Evolutionary conservation across 495 filamentous ascomycete genomes (phyloP).

Genomic region (Xylona heveae): DNA sequence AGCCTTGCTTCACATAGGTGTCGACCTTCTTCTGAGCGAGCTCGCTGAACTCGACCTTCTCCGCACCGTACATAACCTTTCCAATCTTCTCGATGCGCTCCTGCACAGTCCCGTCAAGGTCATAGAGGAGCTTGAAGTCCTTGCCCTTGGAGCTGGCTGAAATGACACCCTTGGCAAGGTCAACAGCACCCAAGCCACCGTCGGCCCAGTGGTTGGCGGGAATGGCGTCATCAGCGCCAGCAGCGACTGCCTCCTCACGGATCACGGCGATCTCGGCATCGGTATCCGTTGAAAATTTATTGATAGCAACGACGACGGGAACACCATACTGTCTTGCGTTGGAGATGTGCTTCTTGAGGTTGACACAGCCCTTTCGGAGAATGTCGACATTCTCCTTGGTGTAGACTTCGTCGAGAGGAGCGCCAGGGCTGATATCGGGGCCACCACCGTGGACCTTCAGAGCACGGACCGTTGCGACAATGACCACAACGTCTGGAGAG

Average conservation of each 20-base stretch:
- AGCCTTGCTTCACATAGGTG: constrained; percentile 80
- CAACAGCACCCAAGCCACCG: constrained; percentile 76
- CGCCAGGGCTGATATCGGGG: constrained; percentile 74
- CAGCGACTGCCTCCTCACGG: constrained; percentile 74
- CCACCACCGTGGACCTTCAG: constrained; percentile 94
- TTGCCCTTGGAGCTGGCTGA: constrained; percentile 65
- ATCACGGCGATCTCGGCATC: constrained; percentile 78
- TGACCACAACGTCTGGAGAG: constrained; percentile 76
- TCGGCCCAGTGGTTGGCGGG: constrained; percentile 94
- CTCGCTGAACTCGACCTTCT: constrained; percentile 79
- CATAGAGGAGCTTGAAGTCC: constrained; percentile 77
- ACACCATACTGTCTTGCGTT: constrained; percentile 80
- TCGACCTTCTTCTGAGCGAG: constrained; percentile 90
- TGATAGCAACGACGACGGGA: constrained; percentile 94
- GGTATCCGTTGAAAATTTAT: constrained; percentile 86
- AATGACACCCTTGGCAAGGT: constrained; percentile 75
- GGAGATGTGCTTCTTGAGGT: constrained; percentile 79
- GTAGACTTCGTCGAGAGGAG: constrained; percentile 64
- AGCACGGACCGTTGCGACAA: constrained; percentile 87
- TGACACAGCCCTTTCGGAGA: constrained; percentile 73
- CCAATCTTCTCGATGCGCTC: constrained; percentile 84
- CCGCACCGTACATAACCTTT: constrained; percentile 82
- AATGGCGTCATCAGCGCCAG: constrained; percentile 85
- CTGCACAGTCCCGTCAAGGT: constrained; percentile 57
- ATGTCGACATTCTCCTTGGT: constrained; percentile 83